Percentiles rank a stretch among this genome's conserved stretches.
Conservation (phyloP, 257 asterid genomes). For the Verbascum thapsus region DNA sequence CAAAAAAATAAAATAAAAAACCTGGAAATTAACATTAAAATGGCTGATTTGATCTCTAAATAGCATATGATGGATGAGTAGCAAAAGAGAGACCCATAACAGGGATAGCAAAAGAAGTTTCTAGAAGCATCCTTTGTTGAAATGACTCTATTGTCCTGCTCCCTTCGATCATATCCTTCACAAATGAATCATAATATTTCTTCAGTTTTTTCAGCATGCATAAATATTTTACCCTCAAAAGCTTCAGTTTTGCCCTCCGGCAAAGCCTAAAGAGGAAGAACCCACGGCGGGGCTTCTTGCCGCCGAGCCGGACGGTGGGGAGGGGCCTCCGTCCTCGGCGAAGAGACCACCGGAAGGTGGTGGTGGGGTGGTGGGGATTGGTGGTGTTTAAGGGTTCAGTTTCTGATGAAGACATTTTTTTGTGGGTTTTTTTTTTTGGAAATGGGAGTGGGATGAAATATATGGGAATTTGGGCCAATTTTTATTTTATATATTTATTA, state of each 20-base stretch:
- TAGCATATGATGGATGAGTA: slow-evolving; percentile 31
- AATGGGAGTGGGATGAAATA: not conserved
- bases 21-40: not conserved
- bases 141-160: slow-evolving; percentile 48
- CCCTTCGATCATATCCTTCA: slow-evolving; percentile 52
- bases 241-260: slow-evolving; percentile 47
- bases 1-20: too few species aligned
- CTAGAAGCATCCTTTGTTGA: slow-evolving; percentile 63
- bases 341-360: slow-evolving; percentile 41
- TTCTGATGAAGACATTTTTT: slow-evolving; percentile 49
- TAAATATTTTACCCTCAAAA: slow-evolving; percentile 44
- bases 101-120: slow-evolving; percentile 71
- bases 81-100: slow-evolving; percentile 66
- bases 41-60: slow-evolving; percentile 5
- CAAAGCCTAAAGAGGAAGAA: slow-evolving; percentile 44
- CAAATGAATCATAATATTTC: slow-evolving; percentile 37
- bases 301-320: slow-evolving; percentile 65
- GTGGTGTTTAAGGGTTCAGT: slow-evolving; percentile 19
- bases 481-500: too few species aligned
- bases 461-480: not conserved
- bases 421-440: too few species aligned
- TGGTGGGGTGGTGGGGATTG: slow-evolving; percentile 16
- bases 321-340: slow-evolving; percentile 49
- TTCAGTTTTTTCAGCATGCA: slow-evolving; percentile 52
- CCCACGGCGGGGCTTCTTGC: slow-evolving; percentile 49